Base-by-base conservation (phyloP, 31 red algal species). In the Bonnemaisonia californica region DNA sequence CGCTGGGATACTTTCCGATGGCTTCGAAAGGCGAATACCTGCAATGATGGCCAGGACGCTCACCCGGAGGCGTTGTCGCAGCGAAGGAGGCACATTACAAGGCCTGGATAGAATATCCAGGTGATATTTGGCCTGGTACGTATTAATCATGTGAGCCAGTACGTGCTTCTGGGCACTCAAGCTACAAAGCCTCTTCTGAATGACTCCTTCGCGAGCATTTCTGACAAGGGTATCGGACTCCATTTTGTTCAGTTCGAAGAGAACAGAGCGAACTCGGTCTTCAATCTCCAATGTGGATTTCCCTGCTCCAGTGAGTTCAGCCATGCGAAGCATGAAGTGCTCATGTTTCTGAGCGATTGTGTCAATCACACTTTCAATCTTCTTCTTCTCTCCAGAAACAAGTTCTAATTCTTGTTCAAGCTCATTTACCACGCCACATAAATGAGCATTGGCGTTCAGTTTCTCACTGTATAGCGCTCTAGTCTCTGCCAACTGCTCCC, bases 101-200 rank as follows among this genome's bases (percentile, higher is more conserved):
- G 74, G 26, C 5, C 45, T 42, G 8, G 65, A 41, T 27, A 80
- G 36, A 48, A 89, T 61, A 47, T 89, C 85, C 4, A 89, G 57
- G 19, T 63, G 39, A 57, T 89, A 89, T 36, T 81, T 80, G 21
- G 85, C 56, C 42, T 72, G 85, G 38, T 89, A 89, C 1, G 73
- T 69, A 62, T 70, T 21, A 54, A 89, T 81, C 3, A 89, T 30
- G 41, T 89, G 66, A 4, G 75, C 54, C 37, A 80, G 68, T 31
- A 89, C 39, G 26, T 58, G 48, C 69, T 81, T 89, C 66, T 89
- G 76, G 29, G 67, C 77, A 1, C 30, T 18, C 28, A 89, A 59
- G 27, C 35, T 74, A 4, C 38, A 73, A 73, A 74, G 3, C 41
- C 45, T 57, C 30, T 55, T 62, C 4, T 34, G 38, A 61, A 78